These are phyloP conservation scores for Neoascochyta sp. DNA, from an alignment of 2,329 filamentous ascomycete genomes.

Conservation along the genomic window DNA sequence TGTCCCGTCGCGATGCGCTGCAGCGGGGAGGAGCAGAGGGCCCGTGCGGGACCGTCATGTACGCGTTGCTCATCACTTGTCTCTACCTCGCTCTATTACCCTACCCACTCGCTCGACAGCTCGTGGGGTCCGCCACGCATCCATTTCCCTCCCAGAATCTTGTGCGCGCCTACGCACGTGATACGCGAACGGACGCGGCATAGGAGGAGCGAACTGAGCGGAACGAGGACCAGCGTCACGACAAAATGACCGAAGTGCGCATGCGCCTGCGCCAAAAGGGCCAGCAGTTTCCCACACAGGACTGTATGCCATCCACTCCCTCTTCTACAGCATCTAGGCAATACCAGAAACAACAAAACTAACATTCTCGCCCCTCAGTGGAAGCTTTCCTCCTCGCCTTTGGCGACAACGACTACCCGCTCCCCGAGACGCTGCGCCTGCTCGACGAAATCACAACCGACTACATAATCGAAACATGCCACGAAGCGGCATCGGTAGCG, in stretches of 20 bases:
- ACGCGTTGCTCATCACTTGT: too few species aligned
- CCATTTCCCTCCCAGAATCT: too few species aligned
- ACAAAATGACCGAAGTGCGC: constrained; percentile 48
- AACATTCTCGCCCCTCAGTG: constrained; percentile 47
- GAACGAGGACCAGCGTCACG: too few species aligned
- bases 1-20: too few species aligned
- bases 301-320: constrained; percentile 30
- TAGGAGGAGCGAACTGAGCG: too few species aligned
- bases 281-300: constrained; percentile 44
- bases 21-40: too few species aligned
- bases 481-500: constrained; percentile 80
- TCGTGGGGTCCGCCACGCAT: too few species aligned
- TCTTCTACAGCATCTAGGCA: background rate
- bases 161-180: too few species aligned
- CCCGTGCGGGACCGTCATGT: too few species aligned
- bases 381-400: constrained; percentile 73
- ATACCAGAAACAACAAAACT: background rate
- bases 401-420: constrained; percentile 72
- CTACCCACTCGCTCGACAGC: too few species aligned
- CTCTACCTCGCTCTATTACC: too few species aligned
- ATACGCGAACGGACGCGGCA: too few species aligned
- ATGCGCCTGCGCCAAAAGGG: constrained; percentile 48
- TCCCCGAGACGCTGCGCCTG: constrained; percentile 78
- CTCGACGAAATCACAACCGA: constrained; percentile 96
- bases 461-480: constrained; percentile 86